Evolutionary conservation across 805 yeast species (phyloP).

Genomic region (Wickerhamomyces xylosicus): DNA sequence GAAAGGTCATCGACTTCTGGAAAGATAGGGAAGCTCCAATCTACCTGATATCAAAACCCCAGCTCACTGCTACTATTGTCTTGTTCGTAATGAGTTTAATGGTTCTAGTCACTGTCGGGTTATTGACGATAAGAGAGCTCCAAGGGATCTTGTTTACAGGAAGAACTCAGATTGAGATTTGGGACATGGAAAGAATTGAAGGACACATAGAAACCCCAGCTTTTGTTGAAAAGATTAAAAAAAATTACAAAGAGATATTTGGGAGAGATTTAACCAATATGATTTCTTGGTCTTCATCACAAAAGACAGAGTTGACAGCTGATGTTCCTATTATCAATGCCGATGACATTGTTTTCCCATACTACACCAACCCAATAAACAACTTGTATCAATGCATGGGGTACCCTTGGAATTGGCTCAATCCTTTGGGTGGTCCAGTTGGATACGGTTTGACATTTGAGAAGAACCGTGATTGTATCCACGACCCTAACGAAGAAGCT

Average conservation of each 20-base stretch:
- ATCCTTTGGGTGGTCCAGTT: constrained; percentile 59
- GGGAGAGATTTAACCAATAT: constrained; percentile 13
- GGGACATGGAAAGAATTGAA: constrained; percentile 85
- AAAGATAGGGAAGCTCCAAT: constrained; percentile 40
- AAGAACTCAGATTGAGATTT: constrained; percentile 80
- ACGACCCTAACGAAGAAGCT: constrained; percentile 35
- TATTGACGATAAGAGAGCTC: constrained; percentile 54
- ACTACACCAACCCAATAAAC: constrained; percentile 52
- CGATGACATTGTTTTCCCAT: constrained; percentile 75
- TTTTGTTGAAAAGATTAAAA: constrained; percentile 39
- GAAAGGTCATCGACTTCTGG: constrained; percentile 35
- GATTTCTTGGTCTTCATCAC: constrained; percentile 15
- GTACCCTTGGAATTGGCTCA: constrained; percentile 48
- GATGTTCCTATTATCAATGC: constrained; percentile 28
- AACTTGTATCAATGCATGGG: constrained; percentile 54
- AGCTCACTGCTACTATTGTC: constrained; percentile 44
- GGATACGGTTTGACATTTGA: constrained; percentile 51
- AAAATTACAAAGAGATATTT: constrained; percentile 26
- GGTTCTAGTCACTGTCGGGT: constrained; percentile 46
- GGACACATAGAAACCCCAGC: constrained; percentile 47
- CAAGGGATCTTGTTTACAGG: constrained; percentile 48
- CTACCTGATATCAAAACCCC: constrained; percentile 40
- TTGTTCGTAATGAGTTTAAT: constrained; percentile 46
- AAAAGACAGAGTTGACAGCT: constrained; percentile 6
- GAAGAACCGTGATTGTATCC: constrained; percentile 24